Base-by-base conservation (phyloP, 805 yeast species). In the Yamadazyma akitaensis region DNA sequence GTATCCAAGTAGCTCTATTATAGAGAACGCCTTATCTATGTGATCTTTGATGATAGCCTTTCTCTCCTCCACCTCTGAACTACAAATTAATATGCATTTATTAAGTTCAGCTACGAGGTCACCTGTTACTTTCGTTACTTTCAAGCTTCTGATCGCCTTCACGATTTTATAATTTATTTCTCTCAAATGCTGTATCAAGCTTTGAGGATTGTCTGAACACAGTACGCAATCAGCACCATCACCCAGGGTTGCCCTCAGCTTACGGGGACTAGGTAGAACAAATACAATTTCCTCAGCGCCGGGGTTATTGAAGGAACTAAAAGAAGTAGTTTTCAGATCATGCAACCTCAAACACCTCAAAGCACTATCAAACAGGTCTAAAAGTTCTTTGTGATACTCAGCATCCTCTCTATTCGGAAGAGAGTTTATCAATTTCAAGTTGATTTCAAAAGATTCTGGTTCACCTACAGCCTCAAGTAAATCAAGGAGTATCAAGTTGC, bases 91-190 rank as follows among this genome's bases (percentile, higher is more conserved):
- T 10, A 67, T 60, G 42, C 62, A 69, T 16, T 38, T 46, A 37
- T 55, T 58, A 2, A 72, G 43, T 1, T 46, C 50, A 3, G 51
- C 9, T 1, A 68, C 40, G 1, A 62, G 47, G 1, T 67, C 72
- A 13, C 53, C 57, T 2, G 72, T 60, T n/a, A 72, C 56, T 44
- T 69, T 71, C 31, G 75, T 64, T 16, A 70, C 46, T 42, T 63
- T 68, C 37, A 72, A 56, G 8, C 61, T 53, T 16, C 75, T 55
- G 21, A 72, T 66, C 1, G 64, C 65, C 31, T 64, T 53, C 9
- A 71, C 68, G 11, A 72, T 53, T 33, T 63, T 63, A 53, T 70
- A 67, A 48, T 72, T 72, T 18, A 68, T 43, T 17, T 70, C 73
- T 30, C 72, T 55, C 10, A 71, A 57, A 6, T 57, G 47, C 31